Conservation (phyloP, 2,329 filamentous ascomycete species). For the Trichoderma sp. region DNA sequence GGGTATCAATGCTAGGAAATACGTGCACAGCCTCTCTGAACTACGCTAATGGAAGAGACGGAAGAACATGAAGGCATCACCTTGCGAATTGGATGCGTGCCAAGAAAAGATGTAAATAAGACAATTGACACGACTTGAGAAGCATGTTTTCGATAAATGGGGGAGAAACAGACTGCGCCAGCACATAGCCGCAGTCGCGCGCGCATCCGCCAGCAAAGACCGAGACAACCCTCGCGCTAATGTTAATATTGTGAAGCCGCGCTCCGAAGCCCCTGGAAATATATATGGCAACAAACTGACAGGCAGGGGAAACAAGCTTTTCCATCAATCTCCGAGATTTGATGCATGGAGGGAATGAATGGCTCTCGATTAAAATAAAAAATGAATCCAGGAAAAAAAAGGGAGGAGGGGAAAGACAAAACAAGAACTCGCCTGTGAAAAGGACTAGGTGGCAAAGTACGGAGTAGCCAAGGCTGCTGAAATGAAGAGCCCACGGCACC, state of each 20-base stretch:
- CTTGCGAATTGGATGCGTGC: background rate
- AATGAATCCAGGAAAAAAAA: background rate
- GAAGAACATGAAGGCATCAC: background rate
- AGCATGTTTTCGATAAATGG: background rate
- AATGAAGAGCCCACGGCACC: constrained; percentile 16
- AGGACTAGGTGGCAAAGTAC: background rate
- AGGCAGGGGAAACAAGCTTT: constrained; percentile 2
- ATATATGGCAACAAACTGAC: background rate
- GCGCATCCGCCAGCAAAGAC: background rate
- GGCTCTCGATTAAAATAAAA: background rate
- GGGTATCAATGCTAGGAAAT: background rate
- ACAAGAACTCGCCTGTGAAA: background rate
- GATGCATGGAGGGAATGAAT: background rate
- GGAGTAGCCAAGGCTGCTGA: constrained; percentile 6
- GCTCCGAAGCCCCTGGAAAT: constrained; percentile 12
- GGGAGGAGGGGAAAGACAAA: background rate
- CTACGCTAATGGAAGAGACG: background rate
- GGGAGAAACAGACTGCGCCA: background rate
- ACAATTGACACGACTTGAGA: background rate
- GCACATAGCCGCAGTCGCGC: background rate
- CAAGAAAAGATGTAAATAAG: background rate
- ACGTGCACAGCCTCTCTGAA: background rate
- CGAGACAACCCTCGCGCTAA: background rate
- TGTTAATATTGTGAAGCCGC: background rate
- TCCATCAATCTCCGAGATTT: constrained; percentile 10